Evolutionary conservation across 306 rosid genomes (phyloP), one percentile per base, ranked within the genome.

Genomic region (Erythrophleum fordii): DNA sequence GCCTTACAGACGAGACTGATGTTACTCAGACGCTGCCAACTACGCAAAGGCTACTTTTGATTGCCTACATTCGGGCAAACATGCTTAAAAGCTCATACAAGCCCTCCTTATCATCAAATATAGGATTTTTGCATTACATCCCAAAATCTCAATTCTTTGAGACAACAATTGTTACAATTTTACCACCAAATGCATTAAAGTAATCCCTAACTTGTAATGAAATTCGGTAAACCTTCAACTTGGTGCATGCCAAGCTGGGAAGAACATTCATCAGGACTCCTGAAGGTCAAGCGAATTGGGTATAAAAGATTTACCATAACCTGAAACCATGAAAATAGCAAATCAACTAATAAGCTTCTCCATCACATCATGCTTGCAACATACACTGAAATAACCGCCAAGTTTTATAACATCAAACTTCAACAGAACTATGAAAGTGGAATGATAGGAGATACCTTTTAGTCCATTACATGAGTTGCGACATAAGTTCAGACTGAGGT

Each of bases 251-350:
- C 20, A 76, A 45, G 25, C 59, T 70, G 72, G 72, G 76, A 76
- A 76, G 67, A 62, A 65, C 35, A 71, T 53, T 61, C 76, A 44
- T 22, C 58, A 25, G 6, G 29, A 56, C 25, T 31, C 60, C 72
- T 53, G 34, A 85, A 73, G 64, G 31, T 59, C 37, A 52, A 51
- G 69, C 46, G 71, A 37, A 41, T 20, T n/a, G 26, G 28, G 72
- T 72, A 77, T 29, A 72, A 5, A 58, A 53, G 74, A 11, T 72
- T 70, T 62, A 51, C 1, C 45, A 28, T 26, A 25, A 70, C 77
- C 85, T 81, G 83, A 78, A 85, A 68, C 73, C 60, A 78, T 65
- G 31, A 29, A 37, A 75, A 62, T 53, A 75, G 42, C 45, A 74
- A 20, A 20, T 37, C 39, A 39, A 66, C 9, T 52, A 74, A 51